Conservation (phyloP, 1,139 yeast genomes). For the Nakaseomyces sp. region DNA sequence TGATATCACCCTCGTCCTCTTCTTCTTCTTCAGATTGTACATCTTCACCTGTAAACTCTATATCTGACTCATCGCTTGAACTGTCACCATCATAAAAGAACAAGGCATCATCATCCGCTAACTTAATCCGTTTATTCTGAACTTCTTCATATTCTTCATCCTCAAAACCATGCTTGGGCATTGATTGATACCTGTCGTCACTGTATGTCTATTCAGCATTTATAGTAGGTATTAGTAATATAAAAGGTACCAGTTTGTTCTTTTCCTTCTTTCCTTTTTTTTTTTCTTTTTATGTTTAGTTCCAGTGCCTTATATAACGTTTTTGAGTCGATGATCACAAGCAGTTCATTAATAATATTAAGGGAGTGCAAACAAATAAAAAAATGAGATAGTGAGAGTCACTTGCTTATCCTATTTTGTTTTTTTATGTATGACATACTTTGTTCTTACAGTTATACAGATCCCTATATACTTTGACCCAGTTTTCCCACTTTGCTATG, state of each 20-base stretch:
- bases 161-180: slow-evolving; percentile 9
- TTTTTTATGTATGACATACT: background rate
- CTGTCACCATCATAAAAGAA: slow-evolving; percentile 1
- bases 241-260: too few relatives aligned
- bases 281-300: too few relatives aligned
- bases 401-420: too few relatives aligned
- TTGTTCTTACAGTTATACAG: slow-evolving; percentile 2
- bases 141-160: background rate
- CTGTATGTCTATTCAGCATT: too few relatives aligned
- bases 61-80: background rate
- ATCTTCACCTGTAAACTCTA: background rate
- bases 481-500: slow-evolving; percentile 18
- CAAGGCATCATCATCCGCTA: slow-evolving; percentile 4
- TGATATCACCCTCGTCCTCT: slow-evolving; percentile 9
- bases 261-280: too few relatives aligned
- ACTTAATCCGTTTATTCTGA: background rate
- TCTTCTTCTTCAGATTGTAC: slow-evolving; percentile 7
- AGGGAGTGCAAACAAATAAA: too few relatives aligned
- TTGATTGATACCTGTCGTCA: background rate
- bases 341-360: too few relatives aligned
- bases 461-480: slow-evolving; percentile 16
- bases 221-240: too few relatives aligned
- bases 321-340: too few relatives aligned
- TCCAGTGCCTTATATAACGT: too few relatives aligned
- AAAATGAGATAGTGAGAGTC: too few relatives aligned